phyloP scores from a whole-genome alignment of 495 filamentous ascomycete species.

The Lichenothelia convexa region DNA sequence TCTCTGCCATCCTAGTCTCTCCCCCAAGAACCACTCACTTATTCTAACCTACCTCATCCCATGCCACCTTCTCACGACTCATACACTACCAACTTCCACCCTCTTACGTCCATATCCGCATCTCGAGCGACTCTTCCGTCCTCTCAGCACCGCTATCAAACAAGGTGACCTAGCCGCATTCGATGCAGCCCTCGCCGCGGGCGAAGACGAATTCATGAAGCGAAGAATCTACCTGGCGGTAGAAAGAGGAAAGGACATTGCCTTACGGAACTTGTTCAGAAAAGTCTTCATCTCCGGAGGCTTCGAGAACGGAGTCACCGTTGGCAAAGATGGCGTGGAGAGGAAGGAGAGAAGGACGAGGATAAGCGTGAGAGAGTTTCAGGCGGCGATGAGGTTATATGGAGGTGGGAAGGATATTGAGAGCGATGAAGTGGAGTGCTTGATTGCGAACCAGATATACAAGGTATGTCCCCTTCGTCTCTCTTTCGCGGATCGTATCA shows the following conservation, averaged over 20 bases:
- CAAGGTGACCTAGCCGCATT: constrained; percentile 68
- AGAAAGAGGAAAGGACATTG: constrained; percentile 79
- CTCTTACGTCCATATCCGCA: constrained; percentile 59
- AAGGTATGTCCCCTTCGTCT: constrained; percentile 45
- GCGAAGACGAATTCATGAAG: constrained; percentile 78
- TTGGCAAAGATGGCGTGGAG: constrained; percentile 42
- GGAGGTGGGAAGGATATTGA: constrained; percentile 38
- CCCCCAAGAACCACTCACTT: too few relatives aligned
- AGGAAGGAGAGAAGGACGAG: constrained; percentile 47
- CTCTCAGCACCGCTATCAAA: constrained; percentile 59
- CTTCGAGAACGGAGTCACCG: constrained; percentile 58
- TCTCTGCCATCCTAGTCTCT: constrained; percentile 62
- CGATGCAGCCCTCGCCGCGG: constrained; percentile 59
- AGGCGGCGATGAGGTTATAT: constrained; percentile 38
- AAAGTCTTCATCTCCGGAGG: constrained; percentile 75
- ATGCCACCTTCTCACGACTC: constrained; percentile 71
- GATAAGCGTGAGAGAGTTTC: constrained; percentile 66
- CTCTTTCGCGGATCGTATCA: background rate
- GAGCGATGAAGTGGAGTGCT: constrained; percentile 84
- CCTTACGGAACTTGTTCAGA: constrained; percentile 70
- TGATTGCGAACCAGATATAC: constrained; percentile 89
- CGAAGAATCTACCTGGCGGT: constrained; percentile 90
- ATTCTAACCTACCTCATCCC: constrained; percentile 95
- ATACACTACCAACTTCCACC: constrained; percentile 52
- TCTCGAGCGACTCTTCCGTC: constrained; percentile 60